Conservation (phyloP, 2,329 filamentous ascomycete genomes). For the Alternaria sp. region DNA sequence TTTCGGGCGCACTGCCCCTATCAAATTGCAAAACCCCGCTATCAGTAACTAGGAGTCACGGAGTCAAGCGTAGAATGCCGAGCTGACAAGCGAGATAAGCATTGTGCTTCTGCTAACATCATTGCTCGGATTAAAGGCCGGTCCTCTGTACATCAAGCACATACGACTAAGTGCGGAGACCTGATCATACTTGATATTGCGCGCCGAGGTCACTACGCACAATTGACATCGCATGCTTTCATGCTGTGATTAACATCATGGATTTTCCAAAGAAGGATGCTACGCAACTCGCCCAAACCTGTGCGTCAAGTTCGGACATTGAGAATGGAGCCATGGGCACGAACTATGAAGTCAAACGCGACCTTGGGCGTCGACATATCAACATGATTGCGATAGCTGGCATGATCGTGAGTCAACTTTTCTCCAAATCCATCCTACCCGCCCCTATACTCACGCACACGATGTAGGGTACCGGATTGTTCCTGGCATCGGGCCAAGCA, state of each 20-base stretch:
- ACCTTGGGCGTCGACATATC: conserved; percentile 19
- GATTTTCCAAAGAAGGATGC: conserved; percentile 3
- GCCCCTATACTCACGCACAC: neutral
- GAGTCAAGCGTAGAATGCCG: conserved; percentile 1
- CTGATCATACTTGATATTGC: neutral
- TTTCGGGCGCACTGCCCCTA: conserved; percentile 2
- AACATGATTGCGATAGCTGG: conserved; percentile 27
- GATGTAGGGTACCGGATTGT: conserved; percentile 58
- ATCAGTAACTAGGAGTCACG: neutral
- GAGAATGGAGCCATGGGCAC: conserved; percentile 2
- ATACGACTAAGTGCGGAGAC: neutral
- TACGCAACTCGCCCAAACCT: neutral
- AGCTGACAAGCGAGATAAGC: conserved; percentile 4
- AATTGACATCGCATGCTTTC: neutral
- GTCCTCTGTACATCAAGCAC: neutral
- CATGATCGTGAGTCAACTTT: conserved; percentile 6
- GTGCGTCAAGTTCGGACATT: conserved; percentile 7
- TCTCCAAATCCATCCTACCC: neutral
- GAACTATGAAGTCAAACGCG: conserved; percentile 12
- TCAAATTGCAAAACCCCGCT: neutral
- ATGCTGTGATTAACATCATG: conserved; percentile 1
- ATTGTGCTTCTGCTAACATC: neutral
- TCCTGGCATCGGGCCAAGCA: conserved; percentile 63
- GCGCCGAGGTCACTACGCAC: neutral
- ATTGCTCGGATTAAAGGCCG: neutral